A percentile compares a stretch with the other conserved stretches of the same genome.
phyloP scores from a whole-genome alignment of 768 basidiomycete genomes.

The Amanita inopinata region DNA sequence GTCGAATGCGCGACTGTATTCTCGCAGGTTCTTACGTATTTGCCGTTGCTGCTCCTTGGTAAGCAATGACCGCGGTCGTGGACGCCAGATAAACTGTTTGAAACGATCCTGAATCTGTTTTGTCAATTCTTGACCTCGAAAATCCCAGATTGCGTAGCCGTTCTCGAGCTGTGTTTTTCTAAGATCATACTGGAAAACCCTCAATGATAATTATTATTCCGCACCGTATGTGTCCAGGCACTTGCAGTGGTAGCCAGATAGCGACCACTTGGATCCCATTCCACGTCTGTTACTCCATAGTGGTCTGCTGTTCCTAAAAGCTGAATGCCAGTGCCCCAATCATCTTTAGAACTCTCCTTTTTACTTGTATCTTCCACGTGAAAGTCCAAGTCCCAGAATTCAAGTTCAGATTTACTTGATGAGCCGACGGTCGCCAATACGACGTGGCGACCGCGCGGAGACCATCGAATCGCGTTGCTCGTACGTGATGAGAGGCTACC shows the following conservation, averaged over 20 bases:
- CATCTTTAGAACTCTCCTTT: conserved; percentile 47
- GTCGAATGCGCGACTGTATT: conserved; percentile 87
- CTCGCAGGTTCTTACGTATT: conserved; percentile 81
- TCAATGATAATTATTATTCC: conserved; percentile 16
- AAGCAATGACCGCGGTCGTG: conserved; percentile 83
- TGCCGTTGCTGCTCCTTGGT: conserved; percentile 81
- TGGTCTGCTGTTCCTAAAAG: conserved; percentile 83
- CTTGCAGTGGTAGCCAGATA: conserved; percentile 91
- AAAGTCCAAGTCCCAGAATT: conserved; percentile 99
- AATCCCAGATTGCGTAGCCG: conserved; percentile 95
- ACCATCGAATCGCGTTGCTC: conserved; percentile 94
- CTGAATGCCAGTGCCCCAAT: conserved; percentile 84
- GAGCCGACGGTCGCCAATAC: conserved; percentile 95
- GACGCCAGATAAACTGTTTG: conserved; percentile 99
- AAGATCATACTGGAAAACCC: conserved; percentile 9
- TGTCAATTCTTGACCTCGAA: conserved; percentile 91
- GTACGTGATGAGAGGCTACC: conserved; percentile 74
- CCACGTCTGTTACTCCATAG: conserved; percentile 94
- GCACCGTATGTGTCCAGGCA: conserved; percentile 88
- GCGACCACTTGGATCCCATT: conserved; percentile 97
- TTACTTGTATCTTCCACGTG: conserved; percentile 46
- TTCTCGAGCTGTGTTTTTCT: conserved; percentile 69
- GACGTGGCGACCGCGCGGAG: conserved; percentile 90
- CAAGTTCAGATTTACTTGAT: conserved; percentile 90
- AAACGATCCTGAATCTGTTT: conserved; percentile 87